Evolutionary conservation across 2,329 filamentous ascomycete species (phyloP).

Genomic region (Sporothrix luriei): DNA sequence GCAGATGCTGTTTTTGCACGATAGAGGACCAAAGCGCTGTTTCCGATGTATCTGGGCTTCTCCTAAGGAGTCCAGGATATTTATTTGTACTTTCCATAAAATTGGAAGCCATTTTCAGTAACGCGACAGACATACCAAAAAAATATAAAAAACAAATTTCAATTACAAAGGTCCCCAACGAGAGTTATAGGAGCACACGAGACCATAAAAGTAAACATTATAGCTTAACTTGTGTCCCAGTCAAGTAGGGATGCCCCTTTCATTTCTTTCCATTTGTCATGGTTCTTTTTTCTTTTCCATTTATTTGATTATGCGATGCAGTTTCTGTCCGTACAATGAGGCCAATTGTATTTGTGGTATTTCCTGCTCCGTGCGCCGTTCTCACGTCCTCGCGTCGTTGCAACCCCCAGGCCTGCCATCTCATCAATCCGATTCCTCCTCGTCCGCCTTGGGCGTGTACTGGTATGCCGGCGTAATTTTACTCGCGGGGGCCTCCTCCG

Average conservation of each 20-base stretch:
- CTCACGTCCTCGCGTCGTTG: not conserved
- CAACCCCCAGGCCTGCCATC: not conserved
- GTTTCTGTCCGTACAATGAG: not conserved
- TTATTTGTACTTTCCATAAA: not conserved
- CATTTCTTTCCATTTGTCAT: not conserved
- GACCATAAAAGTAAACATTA: not conserved
- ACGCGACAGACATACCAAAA: constrained; percentile 12
- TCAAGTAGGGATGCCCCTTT: not conserved
- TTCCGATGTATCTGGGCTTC: not conserved
- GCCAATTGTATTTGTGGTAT: not conserved
- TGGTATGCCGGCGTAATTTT: constrained; percentile 36
- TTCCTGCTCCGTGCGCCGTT: not conserved
- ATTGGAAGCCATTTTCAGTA: not conserved
- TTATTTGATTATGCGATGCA: constrained; percentile 11
- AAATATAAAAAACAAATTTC: constrained; percentile 24
- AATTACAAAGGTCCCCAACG: not conserved
- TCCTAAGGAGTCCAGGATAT: not conserved
- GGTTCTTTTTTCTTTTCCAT: not conserved
- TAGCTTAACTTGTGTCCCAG: not conserved
- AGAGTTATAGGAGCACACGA: not conserved
- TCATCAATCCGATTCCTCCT: constrained; percentile 30
- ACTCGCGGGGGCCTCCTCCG: constrained; percentile 11
- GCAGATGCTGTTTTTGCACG: not conserved
- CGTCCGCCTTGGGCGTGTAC: constrained; percentile 34
- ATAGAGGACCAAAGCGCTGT: not conserved